Conservation (phyloP, 2,329 filamentous ascomycete genomes). For the Botrytis fragariae region DNA sequence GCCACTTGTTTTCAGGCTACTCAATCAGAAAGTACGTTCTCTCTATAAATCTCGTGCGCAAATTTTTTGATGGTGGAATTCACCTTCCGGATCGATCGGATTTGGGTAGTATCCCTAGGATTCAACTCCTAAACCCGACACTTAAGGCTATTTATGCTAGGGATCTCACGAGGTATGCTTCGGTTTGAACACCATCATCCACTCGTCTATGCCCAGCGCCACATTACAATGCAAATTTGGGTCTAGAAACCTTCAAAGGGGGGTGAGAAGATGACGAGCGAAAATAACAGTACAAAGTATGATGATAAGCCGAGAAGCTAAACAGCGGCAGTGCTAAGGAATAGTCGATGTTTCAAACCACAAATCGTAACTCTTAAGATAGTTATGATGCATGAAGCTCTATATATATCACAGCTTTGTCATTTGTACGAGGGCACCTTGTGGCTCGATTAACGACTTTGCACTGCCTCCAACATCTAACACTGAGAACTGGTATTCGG, state of each 20-base stretch:
- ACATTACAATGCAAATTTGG: not conserved
- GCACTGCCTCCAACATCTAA: constrained; percentile 19
- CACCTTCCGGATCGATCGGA: constrained; percentile 4
- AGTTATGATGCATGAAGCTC: constrained; percentile 5
- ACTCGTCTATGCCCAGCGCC: constrained; percentile 19
- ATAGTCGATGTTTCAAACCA: constrained; percentile 6
- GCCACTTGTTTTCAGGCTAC: constrained; percentile 15
- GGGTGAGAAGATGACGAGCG: constrained; percentile 17
- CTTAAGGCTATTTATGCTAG: constrained; percentile 13
- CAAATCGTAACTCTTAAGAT: constrained; percentile 7
- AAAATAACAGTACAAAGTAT: constrained; percentile 10
- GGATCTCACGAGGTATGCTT: constrained; percentile 13
- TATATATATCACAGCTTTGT: constrained; percentile 17
- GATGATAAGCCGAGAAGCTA: not conserved
- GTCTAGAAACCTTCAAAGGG: not conserved
- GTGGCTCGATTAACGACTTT: constrained; percentile 15
- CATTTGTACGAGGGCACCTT: constrained; percentile 18
- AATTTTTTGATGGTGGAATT: not conserved
- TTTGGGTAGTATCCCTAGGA: constrained; percentile 20
- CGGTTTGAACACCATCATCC: not conserved
- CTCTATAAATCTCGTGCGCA: constrained; percentile 11
- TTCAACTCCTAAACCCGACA: constrained; percentile 11
- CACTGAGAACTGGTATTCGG: not conserved
- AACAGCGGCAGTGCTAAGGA: constrained; percentile 4
- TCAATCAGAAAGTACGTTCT: not conserved